Conservation (phyloP, 2,329 filamentous ascomycete species). For the Plenodomus tracheiphilus region DNA sequence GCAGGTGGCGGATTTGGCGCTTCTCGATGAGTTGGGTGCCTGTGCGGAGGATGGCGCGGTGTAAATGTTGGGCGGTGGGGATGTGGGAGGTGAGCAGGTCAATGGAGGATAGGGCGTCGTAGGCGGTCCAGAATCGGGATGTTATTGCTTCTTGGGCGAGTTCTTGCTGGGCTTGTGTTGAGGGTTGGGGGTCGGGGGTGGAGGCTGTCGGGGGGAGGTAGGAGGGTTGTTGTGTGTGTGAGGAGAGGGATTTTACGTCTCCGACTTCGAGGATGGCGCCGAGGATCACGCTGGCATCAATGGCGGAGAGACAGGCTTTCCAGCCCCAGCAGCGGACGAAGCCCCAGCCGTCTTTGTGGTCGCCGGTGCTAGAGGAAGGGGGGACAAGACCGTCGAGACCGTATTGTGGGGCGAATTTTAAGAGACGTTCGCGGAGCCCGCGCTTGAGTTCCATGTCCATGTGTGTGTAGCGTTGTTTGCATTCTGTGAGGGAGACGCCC, state of each 20-base stretch:
- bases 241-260: slow-evolving; percentile 52
- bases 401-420: slow-evolving; percentile 91
- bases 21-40: slow-evolving; percentile 91
- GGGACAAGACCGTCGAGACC: slow-evolving; percentile 93
- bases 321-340: slow-evolving; percentile 98
- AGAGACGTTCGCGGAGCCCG: slow-evolving; percentile 77
- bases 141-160: slow-evolving; percentile 51
- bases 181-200: slow-evolving; percentile 25
- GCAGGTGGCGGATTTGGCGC: slow-evolving; percentile 87
- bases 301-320: slow-evolving; percentile 89
- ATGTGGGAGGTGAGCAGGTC: slow-evolving; percentile 76
- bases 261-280: slow-evolving; percentile 93
- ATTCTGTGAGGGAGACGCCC: slow-evolving; percentile 92
- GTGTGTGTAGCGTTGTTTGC: slow-evolving; percentile 93
- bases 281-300: slow-evolving; percentile 91
- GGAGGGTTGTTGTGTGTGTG: slow-evolving; percentile 25
- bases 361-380: slow-evolving; percentile 62
- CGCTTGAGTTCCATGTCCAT: slow-evolving; percentile 98
- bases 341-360: slow-evolving; percentile 89
- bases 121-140: slow-evolving; percentile 62
- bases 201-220: slow-evolving; percentile 35
- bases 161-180: slow-evolving; percentile 27
- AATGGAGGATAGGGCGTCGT: slow-evolving; percentile 60
- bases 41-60: slow-evolving; percentile 89
- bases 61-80: slow-evolving; percentile 82